These are phyloP conservation scores for Aspergillus sp. DNA, from an alignment of 2,329 filamentous ascomycete species.

Conservation along the genomic window DNA sequence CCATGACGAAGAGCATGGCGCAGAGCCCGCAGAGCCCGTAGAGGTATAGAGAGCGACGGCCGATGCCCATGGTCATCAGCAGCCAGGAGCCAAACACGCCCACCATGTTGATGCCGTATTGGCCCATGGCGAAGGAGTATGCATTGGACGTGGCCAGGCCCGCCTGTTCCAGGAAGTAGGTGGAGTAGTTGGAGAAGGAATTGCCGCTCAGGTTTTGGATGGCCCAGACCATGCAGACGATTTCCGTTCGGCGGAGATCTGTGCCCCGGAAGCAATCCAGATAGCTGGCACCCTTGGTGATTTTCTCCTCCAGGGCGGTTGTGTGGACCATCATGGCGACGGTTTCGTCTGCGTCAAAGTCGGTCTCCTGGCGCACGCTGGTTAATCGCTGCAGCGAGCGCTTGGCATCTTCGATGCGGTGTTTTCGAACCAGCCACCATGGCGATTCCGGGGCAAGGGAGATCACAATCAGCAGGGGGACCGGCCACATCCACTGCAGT, in stretches of 20 bases:
- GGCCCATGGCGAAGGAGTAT: constrained; percentile 51
- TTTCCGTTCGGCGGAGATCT: constrained; percentile 70
- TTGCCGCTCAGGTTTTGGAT: constrained; percentile 58
- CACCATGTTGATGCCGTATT: constrained; percentile 63
- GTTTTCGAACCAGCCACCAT: constrained; percentile 45
- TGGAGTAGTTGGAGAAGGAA: constrained; percentile 57
- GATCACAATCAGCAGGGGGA: constrained; percentile 42
- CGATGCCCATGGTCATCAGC: constrained; percentile 65
- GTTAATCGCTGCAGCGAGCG: constrained; percentile 39
- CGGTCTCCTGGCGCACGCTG: constrained; percentile 45
- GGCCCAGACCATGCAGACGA: constrained; percentile 57
- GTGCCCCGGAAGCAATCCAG: constrained; percentile 75
- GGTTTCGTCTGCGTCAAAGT: constrained; percentile 75
- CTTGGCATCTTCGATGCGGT: constrained; percentile 41
- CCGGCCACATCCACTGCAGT: constrained; percentile 48
- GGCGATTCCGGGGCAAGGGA: constrained; percentile 44
- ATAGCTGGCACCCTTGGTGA: constrained; percentile 66
- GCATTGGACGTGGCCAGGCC: constrained; percentile 44
- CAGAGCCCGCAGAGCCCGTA: constrained; percentile 66
- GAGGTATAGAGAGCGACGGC: constrained; percentile 67
- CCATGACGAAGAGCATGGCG: constrained; percentile 70
- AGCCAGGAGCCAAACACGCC: constrained; percentile 77
- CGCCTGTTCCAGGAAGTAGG: constrained; percentile 51
- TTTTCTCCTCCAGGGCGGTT: constrained; percentile 67
- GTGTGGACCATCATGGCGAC: constrained; percentile 91